Percentiles rank a stretch among this genome's conserved stretches.
phyloP scores from a whole-genome alignment of 176 grass and related monocot species.

The Lolium perenne region DNA sequence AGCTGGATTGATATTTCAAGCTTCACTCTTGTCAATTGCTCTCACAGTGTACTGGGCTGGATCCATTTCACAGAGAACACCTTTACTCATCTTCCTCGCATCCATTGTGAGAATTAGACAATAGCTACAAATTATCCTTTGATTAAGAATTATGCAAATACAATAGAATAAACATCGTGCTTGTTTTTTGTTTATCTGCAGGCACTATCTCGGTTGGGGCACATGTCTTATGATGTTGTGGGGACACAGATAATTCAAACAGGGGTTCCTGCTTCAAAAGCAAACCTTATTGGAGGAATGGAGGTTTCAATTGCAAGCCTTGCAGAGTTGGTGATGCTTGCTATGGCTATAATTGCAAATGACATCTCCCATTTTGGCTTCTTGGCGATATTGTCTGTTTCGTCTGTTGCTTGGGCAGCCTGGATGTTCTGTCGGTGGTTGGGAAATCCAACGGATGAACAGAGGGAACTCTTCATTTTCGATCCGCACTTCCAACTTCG shows the following conservation, averaged over 20 bases:
- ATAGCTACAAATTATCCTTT: constrained; percentile 27
- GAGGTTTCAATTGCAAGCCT: constrained; percentile 96
- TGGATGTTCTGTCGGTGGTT: constrained; percentile 91
- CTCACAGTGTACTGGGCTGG: constrained; percentile 82
- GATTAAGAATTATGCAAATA: constrained; percentile 12
- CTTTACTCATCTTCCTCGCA: constrained; percentile 83
- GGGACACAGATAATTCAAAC: constrained; percentile 97
- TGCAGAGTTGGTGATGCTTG: constrained; percentile 91
- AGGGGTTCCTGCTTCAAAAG: constrained; percentile 84
- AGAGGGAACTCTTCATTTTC: constrained; percentile 79
- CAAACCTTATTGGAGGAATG: constrained; percentile 91
- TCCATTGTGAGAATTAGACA: constrained; percentile 68
- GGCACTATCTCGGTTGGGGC: constrained; percentile 85
- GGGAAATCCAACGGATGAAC: constrained; percentile 85
- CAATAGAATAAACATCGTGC: constrained; percentile 6
- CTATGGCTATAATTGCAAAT: constrained; percentile 86
- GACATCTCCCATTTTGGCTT: constrained; percentile 96
- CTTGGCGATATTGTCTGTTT: constrained; percentile 79
- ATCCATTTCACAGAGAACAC: constrained; percentile 64
- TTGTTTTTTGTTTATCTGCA: constrained; percentile 47
- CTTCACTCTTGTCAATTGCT: constrained; percentile 72
- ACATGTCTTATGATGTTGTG: constrained; percentile 97
- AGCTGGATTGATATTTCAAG: constrained; percentile 96
- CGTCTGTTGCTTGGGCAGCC: constrained; percentile 72
- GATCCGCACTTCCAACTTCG: constrained; percentile 65